These are phyloP conservation scores for Flaveria brownii DNA, from an alignment of 129 eudicot species.

Conservation along the genomic window DNA sequence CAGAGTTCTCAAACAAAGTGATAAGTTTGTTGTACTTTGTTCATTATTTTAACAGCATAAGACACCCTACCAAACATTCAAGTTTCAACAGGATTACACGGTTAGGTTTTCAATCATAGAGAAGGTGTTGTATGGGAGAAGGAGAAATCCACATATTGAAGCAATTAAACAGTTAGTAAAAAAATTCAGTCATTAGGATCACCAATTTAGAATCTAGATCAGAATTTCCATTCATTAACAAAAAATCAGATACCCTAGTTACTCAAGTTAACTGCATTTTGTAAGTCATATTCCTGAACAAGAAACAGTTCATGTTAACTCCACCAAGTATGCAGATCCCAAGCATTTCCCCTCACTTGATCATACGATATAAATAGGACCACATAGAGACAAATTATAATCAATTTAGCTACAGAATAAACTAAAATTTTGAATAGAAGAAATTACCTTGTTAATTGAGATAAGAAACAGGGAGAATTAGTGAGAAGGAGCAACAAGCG, in stretches of 20 bases:
- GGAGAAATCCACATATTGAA: too few species aligned
- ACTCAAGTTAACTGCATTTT: conserved; percentile 11
- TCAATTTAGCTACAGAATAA: neutral
- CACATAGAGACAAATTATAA: neutral
- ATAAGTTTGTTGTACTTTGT: neutral
- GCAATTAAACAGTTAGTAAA: too few species aligned
- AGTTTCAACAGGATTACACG: neutral
- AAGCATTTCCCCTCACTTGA: neutral
- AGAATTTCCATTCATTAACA: neutral
- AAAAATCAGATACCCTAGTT: neutral
- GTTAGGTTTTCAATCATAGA: too few species aligned
- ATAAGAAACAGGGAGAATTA: neutral
- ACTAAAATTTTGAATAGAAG: neutral
- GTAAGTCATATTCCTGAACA: neutral
- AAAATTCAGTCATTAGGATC: too few species aligned
- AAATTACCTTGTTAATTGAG: neutral
- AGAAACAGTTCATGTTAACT: neutral
- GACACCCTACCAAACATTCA: neutral
- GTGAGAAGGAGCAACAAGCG: too few species aligned
- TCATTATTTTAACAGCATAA: neutral
- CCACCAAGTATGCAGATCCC: neutral
- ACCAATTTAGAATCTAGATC: neutral
- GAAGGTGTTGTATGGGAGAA: too few species aligned
- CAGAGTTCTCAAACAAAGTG: too few species aligned
- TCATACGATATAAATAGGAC: neutral